Evolutionary conservation across 495 filamentous ascomycete species (phyloP).

Genomic region (Neurospora sublineolata): DNA sequence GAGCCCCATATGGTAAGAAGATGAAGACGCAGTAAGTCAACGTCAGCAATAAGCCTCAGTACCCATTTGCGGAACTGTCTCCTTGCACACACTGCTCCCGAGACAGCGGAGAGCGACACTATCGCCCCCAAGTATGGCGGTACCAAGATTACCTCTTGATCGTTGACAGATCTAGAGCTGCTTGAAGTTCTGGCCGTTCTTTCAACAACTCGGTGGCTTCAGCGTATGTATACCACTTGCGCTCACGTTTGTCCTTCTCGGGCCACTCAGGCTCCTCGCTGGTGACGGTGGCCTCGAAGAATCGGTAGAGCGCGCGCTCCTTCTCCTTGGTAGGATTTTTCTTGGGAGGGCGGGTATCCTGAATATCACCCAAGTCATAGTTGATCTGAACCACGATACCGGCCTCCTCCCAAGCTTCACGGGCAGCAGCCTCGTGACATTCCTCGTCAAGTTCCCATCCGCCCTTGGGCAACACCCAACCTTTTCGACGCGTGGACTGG

Average conservation of each 20-base stretch:
- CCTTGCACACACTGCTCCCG: neutral
- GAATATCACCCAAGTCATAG: slow-evolving; percentile 73
- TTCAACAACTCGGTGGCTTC: slow-evolving; percentile 68
- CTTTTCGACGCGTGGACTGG: slow-evolving; percentile 72
- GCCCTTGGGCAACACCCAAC: slow-evolving; percentile 95
- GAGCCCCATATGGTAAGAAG: neutral
- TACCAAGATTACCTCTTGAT: slow-evolving; percentile 35
- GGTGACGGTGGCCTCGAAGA: slow-evolving; percentile 77
- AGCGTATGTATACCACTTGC: slow-evolving; percentile 77
- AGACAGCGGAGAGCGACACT: neutral
- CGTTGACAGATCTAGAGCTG: slow-evolving; percentile 75
- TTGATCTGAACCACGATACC: slow-evolving; percentile 75
- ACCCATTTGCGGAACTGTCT: neutral
- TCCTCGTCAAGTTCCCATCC: slow-evolving; percentile 94
- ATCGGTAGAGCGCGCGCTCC: slow-evolving; percentile 70
- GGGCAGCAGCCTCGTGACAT: slow-evolving; percentile 41
- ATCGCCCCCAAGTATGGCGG: slow-evolving; percentile 8
- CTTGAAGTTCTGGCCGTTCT: slow-evolving; percentile 73
- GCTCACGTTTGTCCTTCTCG: slow-evolving; percentile 80
- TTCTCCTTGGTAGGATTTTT: slow-evolving; percentile 44
- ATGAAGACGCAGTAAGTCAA: neutral
- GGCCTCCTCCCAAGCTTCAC: slow-evolving; percentile 98
- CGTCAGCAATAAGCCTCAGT: neutral
- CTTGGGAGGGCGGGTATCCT: slow-evolving; percentile 59
- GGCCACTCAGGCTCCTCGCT: slow-evolving; percentile 82